Base-by-base conservation (phyloP, 768 basidiomycete species). In the Chalciporus chontae region DNA sequence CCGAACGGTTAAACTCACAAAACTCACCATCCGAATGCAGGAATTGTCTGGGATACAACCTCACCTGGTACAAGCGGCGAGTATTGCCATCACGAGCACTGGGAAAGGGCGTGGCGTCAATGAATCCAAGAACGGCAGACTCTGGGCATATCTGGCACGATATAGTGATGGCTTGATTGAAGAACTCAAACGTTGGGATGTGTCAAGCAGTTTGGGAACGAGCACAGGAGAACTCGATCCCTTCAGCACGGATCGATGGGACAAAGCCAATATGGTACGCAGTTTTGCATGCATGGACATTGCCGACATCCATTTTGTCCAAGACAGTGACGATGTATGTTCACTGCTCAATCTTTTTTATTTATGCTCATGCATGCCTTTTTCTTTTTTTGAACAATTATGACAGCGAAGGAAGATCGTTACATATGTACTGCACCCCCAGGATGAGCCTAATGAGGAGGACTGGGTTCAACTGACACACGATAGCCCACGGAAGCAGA, bases 61-160 rank as follows among this genome's bases (percentile, higher is more conserved):
- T 19, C 71, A 69, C 26, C 62, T 88, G 14, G 70, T 83, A 23
- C 78, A 77, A 43, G 83, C 78, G 4, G 82, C 81, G 38, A 85
- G 77, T 51, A 61, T 69, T 24, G 55, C 85, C 1, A 69, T 86
- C 18, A 77, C 78, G 45, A 69, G 71, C 29, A 66, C 78, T 14
- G 73, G 52, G 61, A 71, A 43, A 69, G 68, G 42, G 70, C 73
- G 63, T 38, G 63, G 43, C 48, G 53, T 27, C 26, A 27, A 48
- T 36, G 59, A 66, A 45, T 49, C 61, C 24, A 66, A 71, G 46
- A 58, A 65, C 55, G 71, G 73, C 31, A 73, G 75, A 31, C 68
- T 83, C 4, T 90, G 85, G 87, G 83, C 75, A 3, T 89, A 87
- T 17, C 69, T 94, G 11, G 84, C 87, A n/a, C 74, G 90, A 47